Base-by-base conservation (phyloP, 2,329 filamentous ascomycete genomes). In the Diaporthe citri region DNA sequence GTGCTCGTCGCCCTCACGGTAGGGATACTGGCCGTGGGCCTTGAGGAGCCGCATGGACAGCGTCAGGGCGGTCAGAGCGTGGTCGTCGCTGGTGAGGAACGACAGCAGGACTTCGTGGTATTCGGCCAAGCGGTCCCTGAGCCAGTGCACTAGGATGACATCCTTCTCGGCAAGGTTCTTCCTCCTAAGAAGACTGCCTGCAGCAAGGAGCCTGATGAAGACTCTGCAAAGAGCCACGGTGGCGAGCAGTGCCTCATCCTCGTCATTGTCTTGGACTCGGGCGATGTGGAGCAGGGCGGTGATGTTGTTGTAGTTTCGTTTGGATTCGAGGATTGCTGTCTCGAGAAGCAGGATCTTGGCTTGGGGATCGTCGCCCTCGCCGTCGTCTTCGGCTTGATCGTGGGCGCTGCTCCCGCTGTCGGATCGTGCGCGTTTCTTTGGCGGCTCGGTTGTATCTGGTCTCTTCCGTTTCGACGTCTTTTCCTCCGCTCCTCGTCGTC, bases 241-340 rank as follows among this genome's bases (percentile, higher is more conserved):
- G 0, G 95, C 94, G 46, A 94, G 85, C 62, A 94, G 86, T 15
- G 90, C 88, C 5, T 90, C 87, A 57, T 93, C 89, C 2, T 86
- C 83, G 25, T 89, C 86, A 28, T 86, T 82, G 3, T 88, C 83
- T 39, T 86, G 85, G 48, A 85, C 86, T 80, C 89, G 82, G 51
- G 91, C 84, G 79, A 91, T 89, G 56, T 88, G 88, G 60, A 97
- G 87, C 51, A 98, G 85, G 15, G 89, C 90, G 10, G 91, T 89
- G 80, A 98, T 96, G 81, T 97, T 95, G 87, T 98, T 97, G 88
- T 97, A 97, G 84, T 98, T 91, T 83, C 95, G 95, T 81, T 92
- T 94, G 67, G 95, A 97, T 83, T 97, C 93, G 76, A 95, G 85
- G 73, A 98, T 95, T 74, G 94, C 93, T 77, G 91, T 88, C 85